Percentiles rank a stretch among this genome's conserved stretches.
phyloP scores from a whole-genome alignment of 345 rosid genomes.

The Cardamine occulta region DNA sequence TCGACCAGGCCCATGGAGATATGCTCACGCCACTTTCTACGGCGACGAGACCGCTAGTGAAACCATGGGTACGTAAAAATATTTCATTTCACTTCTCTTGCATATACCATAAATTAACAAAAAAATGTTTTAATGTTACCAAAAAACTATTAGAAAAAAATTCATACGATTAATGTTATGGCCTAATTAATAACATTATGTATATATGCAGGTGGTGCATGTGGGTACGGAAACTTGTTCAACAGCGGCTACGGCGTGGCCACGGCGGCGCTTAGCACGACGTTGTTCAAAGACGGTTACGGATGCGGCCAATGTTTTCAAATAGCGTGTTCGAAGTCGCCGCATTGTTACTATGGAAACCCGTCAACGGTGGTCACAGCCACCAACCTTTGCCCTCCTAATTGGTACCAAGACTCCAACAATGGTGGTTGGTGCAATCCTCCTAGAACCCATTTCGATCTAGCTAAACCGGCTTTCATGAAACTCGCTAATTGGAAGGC shows the following conservation, averaged over 20 bases:
- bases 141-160: not conserved
- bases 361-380: slow-evolving; percentile 66
- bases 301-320: slow-evolving; percentile 86
- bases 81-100: not conserved
- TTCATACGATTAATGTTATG: not conserved
- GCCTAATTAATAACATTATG: not conserved
- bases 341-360: slow-evolving; percentile 59
- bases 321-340: slow-evolving; percentile 60
- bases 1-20: slow-evolving; percentile 57
- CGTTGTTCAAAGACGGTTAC: slow-evolving; percentile 74
- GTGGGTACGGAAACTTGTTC: slow-evolving; percentile 80
- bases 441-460: slow-evolving; percentile 73
- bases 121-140: not conserved
- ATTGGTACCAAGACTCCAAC: slow-evolving; percentile 52
- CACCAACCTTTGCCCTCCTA: slow-evolving; percentile 84
- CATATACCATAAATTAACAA: not conserved
- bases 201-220: slow-evolving; percentile 73
- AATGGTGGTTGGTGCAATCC: slow-evolving; percentile 82
- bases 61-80: slow-evolving; percentile 56
- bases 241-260: slow-evolving; percentile 69
- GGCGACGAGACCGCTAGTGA: slow-evolving; percentile 69
- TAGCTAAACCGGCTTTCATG: slow-evolving; percentile 64
- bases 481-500: slow-evolving; percentile 58
- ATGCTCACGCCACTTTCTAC: slow-evolving; percentile 73
- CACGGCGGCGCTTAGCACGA: slow-evolving; percentile 82